Percentiles rank a stretch among this genome's conserved stretches.
These are phyloP conservation scores for Bolboschoenus planiculmis DNA, from an alignment of 176 grass and related monocot genomes.

Conservation along the genomic window DNA sequence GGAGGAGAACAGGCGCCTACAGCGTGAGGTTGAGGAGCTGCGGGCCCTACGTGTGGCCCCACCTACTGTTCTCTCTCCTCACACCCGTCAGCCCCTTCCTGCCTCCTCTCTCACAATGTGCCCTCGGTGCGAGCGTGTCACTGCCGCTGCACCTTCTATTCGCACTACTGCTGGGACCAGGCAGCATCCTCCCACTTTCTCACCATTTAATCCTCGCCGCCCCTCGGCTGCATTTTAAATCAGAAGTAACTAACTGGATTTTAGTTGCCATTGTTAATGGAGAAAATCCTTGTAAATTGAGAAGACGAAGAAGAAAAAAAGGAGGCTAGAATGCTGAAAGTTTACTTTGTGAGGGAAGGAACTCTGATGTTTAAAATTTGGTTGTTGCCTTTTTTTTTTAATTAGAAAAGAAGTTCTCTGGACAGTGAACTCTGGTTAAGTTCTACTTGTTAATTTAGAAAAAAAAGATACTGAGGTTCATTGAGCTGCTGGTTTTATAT, in stretches of 20 bases:
- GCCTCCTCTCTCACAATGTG: constrained; percentile 89
- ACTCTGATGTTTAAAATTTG: constrained; percentile 2
- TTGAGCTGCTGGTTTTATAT: background rate
- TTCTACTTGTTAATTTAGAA: background rate
- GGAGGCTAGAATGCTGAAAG: background rate
- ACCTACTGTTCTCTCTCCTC: constrained; percentile 84
- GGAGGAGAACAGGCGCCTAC: constrained; percentile 93
- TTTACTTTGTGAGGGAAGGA: background rate
- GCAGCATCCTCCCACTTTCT: constrained; percentile 5
- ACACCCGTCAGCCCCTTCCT: constrained; percentile 72
- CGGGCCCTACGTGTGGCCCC: constrained; percentile 74
- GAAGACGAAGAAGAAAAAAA: background rate
- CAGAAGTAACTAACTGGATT: constrained; percentile 2
- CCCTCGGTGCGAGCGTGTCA: constrained; percentile 86
- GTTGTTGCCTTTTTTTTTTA: background rate
- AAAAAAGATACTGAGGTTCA: background rate
- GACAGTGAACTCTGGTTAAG: background rate
- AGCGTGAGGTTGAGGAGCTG: constrained; percentile 93
- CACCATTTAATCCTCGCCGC: constrained; percentile 31
- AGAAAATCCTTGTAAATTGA: constrained; percentile 24
- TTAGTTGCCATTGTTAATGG: background rate
- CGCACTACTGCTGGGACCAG: background rate
- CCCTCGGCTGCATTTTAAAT: constrained; percentile 34
- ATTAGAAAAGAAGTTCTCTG: background rate
- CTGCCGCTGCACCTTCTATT: constrained; percentile 31